These are phyloP conservation scores for Physocladia obscura DNA, from an alignment of 192 early-diverging fungal genomes.

Conservation along the genomic window DNA sequence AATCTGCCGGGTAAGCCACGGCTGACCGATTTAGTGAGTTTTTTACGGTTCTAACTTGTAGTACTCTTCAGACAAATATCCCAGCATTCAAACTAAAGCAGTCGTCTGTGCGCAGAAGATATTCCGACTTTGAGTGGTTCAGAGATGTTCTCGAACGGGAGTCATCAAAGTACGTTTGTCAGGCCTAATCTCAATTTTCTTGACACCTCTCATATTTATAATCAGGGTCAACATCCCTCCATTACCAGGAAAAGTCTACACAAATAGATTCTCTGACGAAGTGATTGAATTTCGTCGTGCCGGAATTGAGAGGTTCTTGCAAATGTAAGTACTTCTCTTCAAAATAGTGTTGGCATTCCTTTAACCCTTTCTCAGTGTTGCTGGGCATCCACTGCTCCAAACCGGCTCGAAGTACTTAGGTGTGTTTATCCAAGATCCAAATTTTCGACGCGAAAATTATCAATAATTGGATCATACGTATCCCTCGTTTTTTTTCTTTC, in stretches of 20 bases:
- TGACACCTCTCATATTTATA: no score
- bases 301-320: constrained; percentile 91
- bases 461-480: no score
- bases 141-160: constrained; percentile 90
- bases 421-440: constrained; percentile 92
- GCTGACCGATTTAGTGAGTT: background rate
- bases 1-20: constrained; percentile 75
- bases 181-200: no score
- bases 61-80: constrained; percentile 81
- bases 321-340: constrained; percentile 71
- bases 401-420: constrained; percentile 88
- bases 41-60: background rate
- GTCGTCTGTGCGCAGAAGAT: constrained; percentile 84
- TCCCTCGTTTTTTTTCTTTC: no score
- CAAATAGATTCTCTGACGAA: constrained; percentile 89
- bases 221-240: constrained; percentile 88
- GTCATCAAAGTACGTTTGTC: constrained; percentile 59
- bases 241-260: constrained; percentile 95
- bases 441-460: constrained; percentile 78
- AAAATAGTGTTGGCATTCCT: no score
- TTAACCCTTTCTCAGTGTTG: constrained; percentile 24
- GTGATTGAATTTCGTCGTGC: constrained; percentile 88
- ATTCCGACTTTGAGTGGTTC: constrained; percentile 99
- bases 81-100: constrained; percentile 88
- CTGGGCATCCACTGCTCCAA: constrained; percentile 95